phyloP scores from a whole-genome alignment of 495 filamentous ascomycete genomes.

The Endocarpon pusillum region DNA sequence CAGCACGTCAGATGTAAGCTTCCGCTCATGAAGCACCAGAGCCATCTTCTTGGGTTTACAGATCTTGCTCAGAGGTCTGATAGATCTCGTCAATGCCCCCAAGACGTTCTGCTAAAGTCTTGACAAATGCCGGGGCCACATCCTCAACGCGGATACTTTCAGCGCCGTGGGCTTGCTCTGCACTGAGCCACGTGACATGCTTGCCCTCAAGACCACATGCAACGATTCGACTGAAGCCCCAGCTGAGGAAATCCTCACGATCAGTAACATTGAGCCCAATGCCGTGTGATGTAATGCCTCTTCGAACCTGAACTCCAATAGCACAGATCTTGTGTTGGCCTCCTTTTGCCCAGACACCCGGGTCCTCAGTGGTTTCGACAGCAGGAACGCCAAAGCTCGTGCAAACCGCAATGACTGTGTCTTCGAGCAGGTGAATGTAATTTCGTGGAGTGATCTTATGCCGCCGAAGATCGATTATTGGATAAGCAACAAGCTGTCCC shows the following conservation, averaged over 20 bases:
- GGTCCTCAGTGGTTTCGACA: constrained; percentile 50
- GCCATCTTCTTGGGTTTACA: no score
- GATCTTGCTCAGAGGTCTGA: no score
- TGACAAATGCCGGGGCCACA: no score
- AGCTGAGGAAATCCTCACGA: constrained; percentile 30
- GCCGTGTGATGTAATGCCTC: constrained; percentile 75
- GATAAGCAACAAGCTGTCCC: constrained; percentile 80
- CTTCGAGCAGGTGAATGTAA: constrained; percentile 63
- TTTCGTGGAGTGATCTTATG: constrained; percentile 38
- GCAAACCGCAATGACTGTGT: constrained; percentile 49
- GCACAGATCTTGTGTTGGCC: constrained; percentile 62
- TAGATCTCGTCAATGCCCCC: no score
- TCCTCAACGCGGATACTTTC: no score
- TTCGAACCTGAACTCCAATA: constrained; percentile 70
- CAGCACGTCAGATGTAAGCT: no score
- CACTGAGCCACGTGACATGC: no score
- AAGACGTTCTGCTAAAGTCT: no score
- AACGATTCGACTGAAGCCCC: constrained; percentile 60
- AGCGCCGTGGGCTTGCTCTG: no score
- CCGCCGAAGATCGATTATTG: constrained; percentile 56
- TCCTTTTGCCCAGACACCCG: constrained; percentile 66
- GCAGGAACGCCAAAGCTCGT: constrained; percentile 26
- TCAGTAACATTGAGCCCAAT: constrained; percentile 72
- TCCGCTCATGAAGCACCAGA: no score
- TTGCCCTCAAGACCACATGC: constrained; percentile 74